Percentiles rank a stretch among this genome's conserved stretches.
These are phyloP conservation scores for Pyrenochaeta sp. DNA, from an alignment of 2,329 filamentous ascomycete species.

Conservation along the genomic window DNA sequence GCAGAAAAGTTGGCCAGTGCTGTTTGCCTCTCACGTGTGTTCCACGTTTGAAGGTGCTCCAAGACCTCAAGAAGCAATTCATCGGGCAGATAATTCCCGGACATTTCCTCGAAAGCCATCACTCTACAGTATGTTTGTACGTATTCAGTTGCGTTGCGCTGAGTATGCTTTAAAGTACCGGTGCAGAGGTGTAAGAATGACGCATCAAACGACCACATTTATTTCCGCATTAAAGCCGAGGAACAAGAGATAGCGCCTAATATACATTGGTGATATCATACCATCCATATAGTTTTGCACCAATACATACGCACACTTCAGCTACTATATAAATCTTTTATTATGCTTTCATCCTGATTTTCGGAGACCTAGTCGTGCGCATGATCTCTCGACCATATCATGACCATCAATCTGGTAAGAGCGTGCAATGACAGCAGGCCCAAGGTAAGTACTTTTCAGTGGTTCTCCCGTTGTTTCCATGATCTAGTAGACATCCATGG, in stretches of 20 bases:
- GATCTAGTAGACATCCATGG: not conserved
- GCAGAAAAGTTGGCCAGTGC: conserved; percentile 62
- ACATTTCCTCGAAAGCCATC: not conserved
- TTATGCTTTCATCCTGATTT: not conserved
- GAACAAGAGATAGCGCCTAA: too few relatives aligned
- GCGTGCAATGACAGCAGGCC: too few relatives aligned
- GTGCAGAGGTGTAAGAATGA: too few relatives aligned
- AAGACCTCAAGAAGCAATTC: conserved; percentile 64
- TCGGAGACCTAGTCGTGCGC: not conserved
- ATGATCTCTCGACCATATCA: not conserved
- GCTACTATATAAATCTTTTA: not conserved
- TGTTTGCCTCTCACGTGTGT: conserved; percentile 50
- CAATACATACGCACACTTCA: not conserved
- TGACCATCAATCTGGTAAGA: too few relatives aligned
- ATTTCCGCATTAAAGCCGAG: too few relatives aligned
- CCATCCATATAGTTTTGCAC: not conserved
- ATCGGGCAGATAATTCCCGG: conserved; percentile 48
- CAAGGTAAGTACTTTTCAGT: too few relatives aligned
- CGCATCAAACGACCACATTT: too few relatives aligned
- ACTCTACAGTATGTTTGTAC: not conserved
- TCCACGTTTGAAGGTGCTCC: conserved; percentile 49
- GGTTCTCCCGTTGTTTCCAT: not conserved
- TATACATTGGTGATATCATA: too few relatives aligned
- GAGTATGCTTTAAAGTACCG: too few relatives aligned
- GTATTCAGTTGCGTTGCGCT: too few relatives aligned